phyloP scores from a whole-genome alignment of 2,329 filamentous ascomycete genomes.

The Cytospora piceicola region DNA sequence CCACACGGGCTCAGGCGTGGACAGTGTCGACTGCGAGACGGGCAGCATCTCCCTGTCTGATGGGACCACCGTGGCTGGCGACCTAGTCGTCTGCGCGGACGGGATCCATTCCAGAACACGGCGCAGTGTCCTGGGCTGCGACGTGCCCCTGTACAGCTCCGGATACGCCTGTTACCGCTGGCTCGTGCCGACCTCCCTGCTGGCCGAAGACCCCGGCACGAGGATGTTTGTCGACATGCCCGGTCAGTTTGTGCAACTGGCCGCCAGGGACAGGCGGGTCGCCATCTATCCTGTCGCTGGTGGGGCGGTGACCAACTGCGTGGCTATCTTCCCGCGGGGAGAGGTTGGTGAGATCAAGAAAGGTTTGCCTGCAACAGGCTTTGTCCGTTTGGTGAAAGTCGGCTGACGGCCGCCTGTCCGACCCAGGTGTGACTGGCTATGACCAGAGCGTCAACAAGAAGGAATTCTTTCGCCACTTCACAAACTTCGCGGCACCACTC shows the following conservation, averaged over 20 bases:
- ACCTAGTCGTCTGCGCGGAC: constrained; percentile 28
- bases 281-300: constrained; percentile 22
- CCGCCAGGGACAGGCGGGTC: constrained; percentile 5
- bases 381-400: background rate
- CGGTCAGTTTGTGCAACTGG: constrained; percentile 19
- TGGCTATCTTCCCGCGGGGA: constrained; percentile 15
- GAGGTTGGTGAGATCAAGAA: constrained; percentile 27
- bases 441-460: constrained; percentile 27
- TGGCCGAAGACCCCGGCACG: constrained; percentile 16
- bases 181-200: constrained; percentile 17
- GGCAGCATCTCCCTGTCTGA: constrained; percentile 22
- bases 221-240: constrained; percentile 13
- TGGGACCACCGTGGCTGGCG: constrained; percentile 23
- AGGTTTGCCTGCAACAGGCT: background rate
- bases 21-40: constrained; percentile 17
- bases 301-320: constrained; percentile 21
- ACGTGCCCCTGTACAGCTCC: constrained; percentile 11
- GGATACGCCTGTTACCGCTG: constrained; percentile 27
- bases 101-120: constrained; percentile 23
- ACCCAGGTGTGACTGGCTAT: constrained; percentile 23
- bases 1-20: constrained; percentile 13
- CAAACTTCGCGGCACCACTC: constrained; percentile 1
- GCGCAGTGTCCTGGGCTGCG: constrained; percentile 3
- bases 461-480: constrained; percentile 20
- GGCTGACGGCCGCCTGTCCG: background rate